phyloP scores from a whole-genome alignment of 176 grass and related monocot genomes.

The Echinochloa phyllopogon region DNA sequence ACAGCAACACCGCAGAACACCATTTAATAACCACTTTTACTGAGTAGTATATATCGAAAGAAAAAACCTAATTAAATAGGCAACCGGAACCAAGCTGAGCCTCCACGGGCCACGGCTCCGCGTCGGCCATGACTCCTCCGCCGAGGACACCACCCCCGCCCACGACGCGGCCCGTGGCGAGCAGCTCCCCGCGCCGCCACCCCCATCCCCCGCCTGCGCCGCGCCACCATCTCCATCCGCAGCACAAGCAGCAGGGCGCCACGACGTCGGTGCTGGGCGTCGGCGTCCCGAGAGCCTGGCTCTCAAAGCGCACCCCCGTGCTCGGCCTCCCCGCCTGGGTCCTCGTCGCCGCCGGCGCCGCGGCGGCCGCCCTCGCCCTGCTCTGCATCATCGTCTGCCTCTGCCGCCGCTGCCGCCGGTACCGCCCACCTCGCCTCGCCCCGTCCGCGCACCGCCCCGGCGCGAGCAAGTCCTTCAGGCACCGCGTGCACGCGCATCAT shows the following conservation, averaged over 20 bases:
- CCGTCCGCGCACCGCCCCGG: neutral
- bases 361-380: slow-evolving; percentile 42
- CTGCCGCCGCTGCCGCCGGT: slow-evolving; percentile 60
- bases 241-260: slow-evolving; percentile 1
- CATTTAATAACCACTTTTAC: neutral
- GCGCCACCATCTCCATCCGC: neutral
- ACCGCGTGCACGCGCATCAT: slow-evolving; percentile 49
- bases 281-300: slow-evolving; percentile 56
- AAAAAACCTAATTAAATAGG: neutral
- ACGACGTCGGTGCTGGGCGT: slow-evolving; percentile 49
- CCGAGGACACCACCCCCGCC: slow-evolving; percentile 1
- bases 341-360: slow-evolving; percentile 52
- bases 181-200: neutral
- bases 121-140: neutral
- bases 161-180: neutral
- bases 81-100: neutral
- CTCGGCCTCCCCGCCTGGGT: slow-evolving; percentile 82
- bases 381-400: slow-evolving; percentile 57
- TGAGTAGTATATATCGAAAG: too few relatives aligned
- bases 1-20: neutral
- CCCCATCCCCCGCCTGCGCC: neutral
- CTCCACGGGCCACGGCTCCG: slow-evolving; percentile 32
- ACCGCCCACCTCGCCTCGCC: slow-evolving; percentile 32
- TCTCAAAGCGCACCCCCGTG: slow-evolving; percentile 73
- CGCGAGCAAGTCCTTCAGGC: slow-evolving; percentile 41